Evolutionary conservation across 176 grass and related monocot species (phyloP).

Genomic region (Oryza rufipogon): DNA sequence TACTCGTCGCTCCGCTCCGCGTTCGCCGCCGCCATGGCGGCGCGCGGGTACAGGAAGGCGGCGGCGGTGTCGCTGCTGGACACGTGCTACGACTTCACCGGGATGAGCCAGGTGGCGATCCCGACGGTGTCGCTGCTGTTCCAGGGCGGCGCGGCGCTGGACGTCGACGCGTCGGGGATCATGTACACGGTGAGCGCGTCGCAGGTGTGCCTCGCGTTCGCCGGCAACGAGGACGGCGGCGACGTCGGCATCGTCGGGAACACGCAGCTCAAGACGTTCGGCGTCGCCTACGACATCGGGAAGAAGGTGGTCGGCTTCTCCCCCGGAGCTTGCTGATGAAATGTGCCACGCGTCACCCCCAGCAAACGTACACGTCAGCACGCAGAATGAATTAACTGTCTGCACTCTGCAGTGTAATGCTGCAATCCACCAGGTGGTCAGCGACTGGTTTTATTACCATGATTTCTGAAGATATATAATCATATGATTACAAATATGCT

Average conservation of each 20-base stretch:
- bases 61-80: conserved; percentile 46
- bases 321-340: conserved; percentile 47
- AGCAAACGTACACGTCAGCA: no score
- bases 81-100: conserved; percentile 69
- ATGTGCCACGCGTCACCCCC: not conserved
- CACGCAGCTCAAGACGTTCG: conserved; percentile 75
- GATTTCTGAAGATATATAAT: no score
- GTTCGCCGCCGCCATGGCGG: conserved; percentile 54
- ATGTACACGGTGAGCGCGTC: conserved; percentile 49
- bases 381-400: no score
- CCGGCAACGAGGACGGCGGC: conserved; percentile 41
- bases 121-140: conserved; percentile 62
- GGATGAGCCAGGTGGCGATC: conserved; percentile 15
- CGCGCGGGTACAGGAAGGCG: conserved; percentile 42
- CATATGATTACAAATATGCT: no score
- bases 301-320: conserved; percentile 64
- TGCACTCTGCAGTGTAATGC: not conserved
- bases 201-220: conserved; percentile 76
- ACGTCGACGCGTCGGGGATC: conserved; percentile 60
- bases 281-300: conserved; percentile 65
- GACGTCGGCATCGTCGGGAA: conserved; percentile 64
- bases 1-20: conserved; percentile 59
- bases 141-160: conserved; percentile 45
- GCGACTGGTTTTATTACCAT: not conserved
- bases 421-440: conserved; percentile 26